Conservation (phyloP, 1,139 yeast species). For the Zhuliangozyma blackwelliae region DNA sequence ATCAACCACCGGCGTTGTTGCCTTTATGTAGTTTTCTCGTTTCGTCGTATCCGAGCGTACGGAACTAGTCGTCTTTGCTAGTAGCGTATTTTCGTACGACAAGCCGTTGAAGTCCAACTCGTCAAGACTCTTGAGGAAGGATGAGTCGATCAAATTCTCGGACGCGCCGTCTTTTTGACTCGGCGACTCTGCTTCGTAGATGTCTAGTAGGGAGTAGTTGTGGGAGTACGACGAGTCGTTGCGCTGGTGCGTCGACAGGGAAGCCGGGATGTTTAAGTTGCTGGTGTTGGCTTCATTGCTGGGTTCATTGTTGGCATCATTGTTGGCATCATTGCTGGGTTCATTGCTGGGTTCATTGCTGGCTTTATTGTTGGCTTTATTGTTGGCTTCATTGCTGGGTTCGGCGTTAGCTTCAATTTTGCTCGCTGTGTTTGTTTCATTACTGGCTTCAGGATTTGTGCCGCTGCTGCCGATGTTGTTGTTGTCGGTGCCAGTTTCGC, state of each 20-base stretch:
- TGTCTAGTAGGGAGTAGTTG: slow-evolving; percentile 28
- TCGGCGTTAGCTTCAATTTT: too few species aligned
- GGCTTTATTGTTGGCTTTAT: too few species aligned
- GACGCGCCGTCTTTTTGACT: slow-evolving; percentile 3
- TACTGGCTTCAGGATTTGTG: too few species aligned
- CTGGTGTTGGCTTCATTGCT: too few species aligned
- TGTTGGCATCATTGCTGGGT: too few species aligned
- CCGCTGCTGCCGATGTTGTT: too few species aligned
- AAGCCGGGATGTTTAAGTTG: too few species aligned
- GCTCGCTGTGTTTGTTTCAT: too few species aligned
- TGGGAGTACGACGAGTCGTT: slow-evolving; percentile 31
- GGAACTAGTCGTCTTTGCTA: background rate
- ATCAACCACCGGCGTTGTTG: slow-evolving; percentile 10
- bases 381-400: too few species aligned
- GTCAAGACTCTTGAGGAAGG: slow-evolving; percentile 6
- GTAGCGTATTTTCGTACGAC: slow-evolving; percentile 1
- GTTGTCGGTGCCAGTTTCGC: too few species aligned
- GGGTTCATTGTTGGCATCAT: too few species aligned
- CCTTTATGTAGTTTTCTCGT: slow-evolving; percentile 11
- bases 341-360: too few species aligned
- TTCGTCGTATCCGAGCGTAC: background rate
- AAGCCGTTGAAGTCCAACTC: slow-evolving; percentile 6
- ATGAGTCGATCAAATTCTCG: slow-evolving; percentile 3
- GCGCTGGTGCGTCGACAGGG: slow-evolving; percentile 14
- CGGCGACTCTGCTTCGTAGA: slow-evolving; percentile 22